Conservation (phyloP, 169 alveolate species). For the Plasmodium falciparum region DNA sequence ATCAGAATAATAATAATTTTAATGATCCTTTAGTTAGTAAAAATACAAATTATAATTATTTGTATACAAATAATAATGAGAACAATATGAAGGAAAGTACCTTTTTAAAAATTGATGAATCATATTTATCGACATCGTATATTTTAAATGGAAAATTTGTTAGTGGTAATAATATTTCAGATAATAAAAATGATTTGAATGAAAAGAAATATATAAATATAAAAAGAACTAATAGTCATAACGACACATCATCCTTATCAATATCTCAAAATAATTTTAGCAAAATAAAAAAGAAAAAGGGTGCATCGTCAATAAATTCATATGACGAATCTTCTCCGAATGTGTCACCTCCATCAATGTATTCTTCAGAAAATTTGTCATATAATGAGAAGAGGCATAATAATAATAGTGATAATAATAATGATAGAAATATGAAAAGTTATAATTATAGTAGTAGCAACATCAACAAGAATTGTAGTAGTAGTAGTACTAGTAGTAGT, state of each 20-base stretch:
- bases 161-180: background rate
- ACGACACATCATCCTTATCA: background rate
- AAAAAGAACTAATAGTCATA: no score
- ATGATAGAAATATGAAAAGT: no score
- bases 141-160: background rate
- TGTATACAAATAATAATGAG: no score
- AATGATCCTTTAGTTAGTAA: background rate
- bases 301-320: constrained; percentile 11
- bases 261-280: constrained; percentile 14
- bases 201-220: background rate
- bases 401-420: no score
- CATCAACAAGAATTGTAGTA: no score
- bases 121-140: constrained; percentile 1
- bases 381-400: no score
- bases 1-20: background rate
- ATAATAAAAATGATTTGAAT: constrained; percentile 9
- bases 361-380: no score
- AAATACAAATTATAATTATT: background rate
- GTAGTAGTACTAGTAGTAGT: no score
- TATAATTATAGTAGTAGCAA: no score
- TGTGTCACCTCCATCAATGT: background rate
- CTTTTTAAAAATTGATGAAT: constrained; percentile 26
- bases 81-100: no score
- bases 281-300: constrained; percentile 8
- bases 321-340: background rate